These are phyloP conservation scores for Clarireedia paspali DNA, from an alignment of 2,329 filamentous ascomycete genomes.

Conservation along the genomic window DNA sequence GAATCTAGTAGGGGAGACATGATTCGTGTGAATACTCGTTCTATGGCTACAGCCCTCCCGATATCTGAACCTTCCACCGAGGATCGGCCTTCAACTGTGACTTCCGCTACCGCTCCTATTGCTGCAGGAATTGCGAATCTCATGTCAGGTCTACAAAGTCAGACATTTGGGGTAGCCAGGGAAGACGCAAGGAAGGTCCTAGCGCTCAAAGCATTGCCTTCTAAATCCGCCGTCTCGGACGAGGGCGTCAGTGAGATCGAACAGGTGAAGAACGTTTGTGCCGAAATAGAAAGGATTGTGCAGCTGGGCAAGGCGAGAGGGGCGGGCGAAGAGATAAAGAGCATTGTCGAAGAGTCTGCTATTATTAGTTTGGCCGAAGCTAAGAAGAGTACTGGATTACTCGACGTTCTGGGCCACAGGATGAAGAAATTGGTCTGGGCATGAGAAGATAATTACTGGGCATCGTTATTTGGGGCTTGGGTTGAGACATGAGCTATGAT, in stretches of 20 bases:
- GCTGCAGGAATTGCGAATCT: slow-evolving; percentile 6
- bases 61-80: slow-evolving; percentile 23
- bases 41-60: slow-evolving; percentile 49
- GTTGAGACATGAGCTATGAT: background rate
- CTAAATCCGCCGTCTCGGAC: slow-evolving; percentile 33
- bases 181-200: slow-evolving; percentile 31
- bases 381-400: slow-evolving; percentile 73
- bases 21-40: slow-evolving; percentile 77
- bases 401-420: slow-evolving; percentile 83
- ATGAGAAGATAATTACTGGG: slow-evolving; percentile 6
- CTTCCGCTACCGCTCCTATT: slow-evolving; percentile 14
- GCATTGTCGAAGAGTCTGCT: slow-evolving; percentile 50
- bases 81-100: slow-evolving; percentile 13
- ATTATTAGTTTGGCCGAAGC: slow-evolving; percentile 82
- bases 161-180: background rate
- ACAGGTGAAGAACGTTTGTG: slow-evolving; percentile 17
- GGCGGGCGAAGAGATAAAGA: slow-evolving; percentile 32
- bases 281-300: slow-evolving; percentile 40
- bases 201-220: slow-evolving; percentile 49
- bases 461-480: background rate
- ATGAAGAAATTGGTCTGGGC: slow-evolving; percentile 91
- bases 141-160: slow-evolving; percentile 2
- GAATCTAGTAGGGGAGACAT: slow-evolving; percentile 63
- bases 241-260: slow-evolving; percentile 26
- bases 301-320: slow-evolving; percentile 37